These are phyloP conservation scores for Seiridium unicorne DNA, from an alignment of 2,329 filamentous ascomycete species.

Conservation along the genomic window DNA sequence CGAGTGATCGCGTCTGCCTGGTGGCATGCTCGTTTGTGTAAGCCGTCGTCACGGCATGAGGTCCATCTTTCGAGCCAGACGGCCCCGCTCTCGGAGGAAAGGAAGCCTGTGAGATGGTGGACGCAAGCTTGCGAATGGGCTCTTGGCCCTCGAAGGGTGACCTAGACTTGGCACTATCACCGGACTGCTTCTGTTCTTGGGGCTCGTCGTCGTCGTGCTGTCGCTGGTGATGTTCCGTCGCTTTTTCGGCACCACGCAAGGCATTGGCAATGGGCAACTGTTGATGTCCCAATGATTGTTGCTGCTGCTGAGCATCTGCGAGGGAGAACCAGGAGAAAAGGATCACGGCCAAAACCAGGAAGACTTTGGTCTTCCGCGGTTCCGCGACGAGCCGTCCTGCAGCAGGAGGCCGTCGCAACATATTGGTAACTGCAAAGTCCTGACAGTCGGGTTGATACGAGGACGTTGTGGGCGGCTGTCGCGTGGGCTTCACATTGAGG, in stretches of 20 bases:
- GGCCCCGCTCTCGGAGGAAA: constrained; percentile 8
- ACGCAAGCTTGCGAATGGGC: constrained; percentile 20
- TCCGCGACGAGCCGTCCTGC: constrained; percentile 45
- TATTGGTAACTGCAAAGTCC: constrained; percentile 34
- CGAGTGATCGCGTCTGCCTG: constrained; percentile 27
- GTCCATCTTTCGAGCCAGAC: constrained; percentile 14
- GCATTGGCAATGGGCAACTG: constrained; percentile 21
- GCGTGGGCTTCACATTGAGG: constrained; percentile 6
- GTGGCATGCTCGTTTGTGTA: constrained; percentile 30
- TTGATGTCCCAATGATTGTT: constrained; percentile 26
- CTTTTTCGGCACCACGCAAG: constrained; percentile 13
- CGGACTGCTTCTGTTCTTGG: background rate
- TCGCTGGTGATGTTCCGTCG: constrained; percentile 11
- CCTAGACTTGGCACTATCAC: constrained; percentile 16
- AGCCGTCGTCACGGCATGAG: constrained; percentile 18
- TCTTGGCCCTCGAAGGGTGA: constrained; percentile 18
- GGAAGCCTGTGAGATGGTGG: constrained; percentile 20
- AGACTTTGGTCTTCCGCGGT: constrained; percentile 30
- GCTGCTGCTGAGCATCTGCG: constrained; percentile 60
- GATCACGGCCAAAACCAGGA: constrained; percentile 48
- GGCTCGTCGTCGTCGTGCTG: constrained; percentile 14
- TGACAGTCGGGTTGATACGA: background rate
- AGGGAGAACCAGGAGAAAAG: constrained; percentile 44
- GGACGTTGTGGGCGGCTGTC: background rate
- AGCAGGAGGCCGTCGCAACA: constrained; percentile 58